Conservation (phyloP, 345 rosid genomes). For the Balakata baccata region DNA sequence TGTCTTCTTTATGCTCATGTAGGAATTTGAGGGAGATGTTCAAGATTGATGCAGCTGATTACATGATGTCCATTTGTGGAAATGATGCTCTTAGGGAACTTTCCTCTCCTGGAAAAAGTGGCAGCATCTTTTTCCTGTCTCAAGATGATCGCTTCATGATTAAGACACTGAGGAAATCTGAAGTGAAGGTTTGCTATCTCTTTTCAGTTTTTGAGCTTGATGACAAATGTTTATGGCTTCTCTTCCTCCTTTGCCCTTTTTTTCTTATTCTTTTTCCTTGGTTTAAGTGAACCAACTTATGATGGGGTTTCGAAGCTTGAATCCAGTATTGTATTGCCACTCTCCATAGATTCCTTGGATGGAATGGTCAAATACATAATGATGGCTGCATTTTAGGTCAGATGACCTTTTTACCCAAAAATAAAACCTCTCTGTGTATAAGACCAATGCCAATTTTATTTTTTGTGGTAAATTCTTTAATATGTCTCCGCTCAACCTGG, state of each 20-base stretch:
- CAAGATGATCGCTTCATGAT: conserved; percentile 99
- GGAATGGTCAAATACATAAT: background rate
- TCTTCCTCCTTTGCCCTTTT: background rate
- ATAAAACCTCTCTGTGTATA: background rate
- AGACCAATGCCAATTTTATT: background rate
- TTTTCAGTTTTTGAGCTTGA: conserved; percentile 3
- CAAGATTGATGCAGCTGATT: conserved; percentile 98
- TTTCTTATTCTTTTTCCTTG: background rate
- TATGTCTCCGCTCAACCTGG: background rate
- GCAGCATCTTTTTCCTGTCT: conserved; percentile 90
- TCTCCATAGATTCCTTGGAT: background rate
- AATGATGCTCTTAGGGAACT: conserved; percentile 95
- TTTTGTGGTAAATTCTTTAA: background rate
- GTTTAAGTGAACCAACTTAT: background rate
- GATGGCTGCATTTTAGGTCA: background rate
- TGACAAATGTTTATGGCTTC: background rate
- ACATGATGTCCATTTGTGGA: conserved; percentile 99
- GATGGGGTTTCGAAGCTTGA: background rate
- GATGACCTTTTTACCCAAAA: background rate
- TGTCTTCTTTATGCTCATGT: conserved; percentile 21
- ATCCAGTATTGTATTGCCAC: background rate
- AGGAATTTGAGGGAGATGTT: conserved; percentile 98
- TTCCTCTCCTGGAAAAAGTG: conserved; percentile 98
- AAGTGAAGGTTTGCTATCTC: conserved; percentile 76
- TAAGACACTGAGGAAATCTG: conserved; percentile 92